phyloP scores from a whole-genome alignment of 768 basidiomycete species.

The Dioszegia hungarica region DNA sequence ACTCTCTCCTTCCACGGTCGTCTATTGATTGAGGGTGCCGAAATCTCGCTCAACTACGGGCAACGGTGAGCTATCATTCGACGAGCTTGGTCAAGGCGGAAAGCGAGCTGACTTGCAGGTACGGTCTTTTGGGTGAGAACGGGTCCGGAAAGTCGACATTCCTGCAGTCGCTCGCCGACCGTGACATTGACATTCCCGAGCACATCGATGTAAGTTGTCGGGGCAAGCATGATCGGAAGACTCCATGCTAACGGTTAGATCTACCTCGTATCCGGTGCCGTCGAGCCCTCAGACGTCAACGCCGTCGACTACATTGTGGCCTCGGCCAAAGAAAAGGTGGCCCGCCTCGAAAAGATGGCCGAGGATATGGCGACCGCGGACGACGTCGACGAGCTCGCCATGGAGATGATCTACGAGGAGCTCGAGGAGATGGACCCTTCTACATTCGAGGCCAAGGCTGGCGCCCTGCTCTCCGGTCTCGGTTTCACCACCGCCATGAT shows the following conservation, averaged over 20 bases:
- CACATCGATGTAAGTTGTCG: conserved; percentile 68
- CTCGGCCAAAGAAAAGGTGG: conserved; percentile 88
- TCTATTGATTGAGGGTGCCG: conserved; percentile 55
- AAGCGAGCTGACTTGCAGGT: conserved; percentile 51
- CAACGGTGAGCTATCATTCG: conserved; percentile 40
- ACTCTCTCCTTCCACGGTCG: conserved; percentile 97
- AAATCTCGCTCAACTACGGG: conserved; percentile 50
- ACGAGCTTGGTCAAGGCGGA: too few relatives aligned
- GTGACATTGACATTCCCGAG: conserved; percentile 86
- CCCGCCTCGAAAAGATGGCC: conserved; percentile 83
- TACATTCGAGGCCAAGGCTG: conserved; percentile 94
- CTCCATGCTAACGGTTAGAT: conserved; percentile 57
- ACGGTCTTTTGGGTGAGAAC: conserved; percentile 94
- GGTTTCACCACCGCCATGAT: conserved; percentile 89
- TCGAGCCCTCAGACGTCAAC: conserved; percentile 88
- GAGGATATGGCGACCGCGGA: conserved; percentile 90
- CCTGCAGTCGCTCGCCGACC: conserved; percentile 87
- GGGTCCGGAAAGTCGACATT: conserved; percentile 88
- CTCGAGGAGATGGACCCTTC: conserved; percentile 92
- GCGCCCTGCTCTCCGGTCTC: conserved; percentile 93
- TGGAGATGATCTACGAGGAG: conserved; percentile 89
- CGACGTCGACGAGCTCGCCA: conserved; percentile 75
- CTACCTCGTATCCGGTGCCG: conserved; percentile 93
- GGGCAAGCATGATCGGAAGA: too few relatives aligned
- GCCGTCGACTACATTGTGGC: conserved; percentile 96